Evolutionary conservation across 306 rosid genomes (phyloP).

Genomic region (Cucumis melo): DNA sequence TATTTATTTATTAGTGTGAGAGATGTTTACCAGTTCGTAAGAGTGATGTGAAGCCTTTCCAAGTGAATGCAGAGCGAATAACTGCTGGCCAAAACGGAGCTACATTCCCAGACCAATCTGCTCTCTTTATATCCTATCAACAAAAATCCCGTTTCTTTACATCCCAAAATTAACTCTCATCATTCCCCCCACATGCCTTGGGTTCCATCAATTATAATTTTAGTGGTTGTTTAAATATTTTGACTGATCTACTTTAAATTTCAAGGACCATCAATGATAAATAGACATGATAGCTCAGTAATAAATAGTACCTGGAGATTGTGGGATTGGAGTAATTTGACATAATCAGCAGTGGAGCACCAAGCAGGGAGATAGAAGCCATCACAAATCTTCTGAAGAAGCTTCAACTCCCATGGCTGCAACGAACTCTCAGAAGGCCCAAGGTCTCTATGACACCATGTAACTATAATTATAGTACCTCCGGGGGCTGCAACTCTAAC

Average conservation of each 20-base stretch:
- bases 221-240: no score
- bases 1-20: neutral
- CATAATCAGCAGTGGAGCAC: conserved; percentile 81
- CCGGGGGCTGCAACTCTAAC: conserved; percentile 90
- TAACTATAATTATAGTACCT: conserved; percentile 62
- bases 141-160: neutral
- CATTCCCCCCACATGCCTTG: no score
- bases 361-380: conserved; percentile 82
- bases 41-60: conserved; percentile 72
- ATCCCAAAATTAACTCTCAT: neutral
- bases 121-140: conserved; percentile 53
- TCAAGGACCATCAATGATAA: neutral
- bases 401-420: conserved; percentile 53
- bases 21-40: conserved; percentile 33
- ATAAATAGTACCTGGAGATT: conserved; percentile 37
- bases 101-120: conserved; percentile 71
- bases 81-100: conserved; percentile 98
- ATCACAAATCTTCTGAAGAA: conserved; percentile 61
- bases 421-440: conserved; percentile 42
- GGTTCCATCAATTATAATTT: no score
- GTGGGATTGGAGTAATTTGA: conserved; percentile 37
- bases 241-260: no score
- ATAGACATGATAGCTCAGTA: no score
- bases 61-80: conserved; percentile 64
- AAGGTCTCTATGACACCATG: conserved; percentile 96